Evolutionary conservation across 169 alveolate genomes (phyloP).

Genomic region (Eimeria falciformis): DNA sequence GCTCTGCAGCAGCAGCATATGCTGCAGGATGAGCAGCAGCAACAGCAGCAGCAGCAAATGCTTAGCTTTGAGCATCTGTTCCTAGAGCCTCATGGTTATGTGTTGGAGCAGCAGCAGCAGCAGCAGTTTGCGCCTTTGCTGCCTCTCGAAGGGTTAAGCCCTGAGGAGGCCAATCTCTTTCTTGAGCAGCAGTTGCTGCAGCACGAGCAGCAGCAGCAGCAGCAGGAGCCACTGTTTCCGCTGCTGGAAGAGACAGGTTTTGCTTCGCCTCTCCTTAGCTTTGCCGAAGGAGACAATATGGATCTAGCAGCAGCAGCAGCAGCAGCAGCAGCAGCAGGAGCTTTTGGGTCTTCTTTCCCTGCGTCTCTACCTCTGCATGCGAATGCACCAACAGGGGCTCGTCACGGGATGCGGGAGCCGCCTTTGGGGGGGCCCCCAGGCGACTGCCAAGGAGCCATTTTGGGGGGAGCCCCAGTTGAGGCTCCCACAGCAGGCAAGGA

Average conservation of each 20-base stretch:
- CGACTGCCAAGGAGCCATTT: background rate
- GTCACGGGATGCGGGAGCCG: background rate
- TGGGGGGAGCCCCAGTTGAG: background rate
- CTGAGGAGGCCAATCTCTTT: background rate
- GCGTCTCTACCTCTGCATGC: background rate
- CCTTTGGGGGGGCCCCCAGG: background rate
- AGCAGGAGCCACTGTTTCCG: background rate
- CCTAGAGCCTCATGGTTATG: background rate
- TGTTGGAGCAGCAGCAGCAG: background rate
- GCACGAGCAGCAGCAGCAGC: background rate
- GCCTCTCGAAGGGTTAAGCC: background rate
- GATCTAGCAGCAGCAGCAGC: background rate
- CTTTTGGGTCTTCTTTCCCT: too few relatives aligned
- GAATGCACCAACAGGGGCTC: background rate
- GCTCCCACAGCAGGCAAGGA: background rate
- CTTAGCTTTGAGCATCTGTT: background rate
- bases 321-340: constrained; percentile 31
- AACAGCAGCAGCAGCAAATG: background rate
- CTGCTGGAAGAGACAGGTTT: background rate
- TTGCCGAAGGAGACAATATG: background rate
- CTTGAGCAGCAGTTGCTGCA: background rate
- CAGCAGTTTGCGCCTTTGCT: background rate
- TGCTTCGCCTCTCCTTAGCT: background rate
- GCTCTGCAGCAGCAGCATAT: constrained; percentile 20
- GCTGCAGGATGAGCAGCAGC: constrained; percentile 4